Base-by-base conservation (phyloP, 1,284 basidiomycete genomes). In the Ceratobasidium sp. region DNA sequence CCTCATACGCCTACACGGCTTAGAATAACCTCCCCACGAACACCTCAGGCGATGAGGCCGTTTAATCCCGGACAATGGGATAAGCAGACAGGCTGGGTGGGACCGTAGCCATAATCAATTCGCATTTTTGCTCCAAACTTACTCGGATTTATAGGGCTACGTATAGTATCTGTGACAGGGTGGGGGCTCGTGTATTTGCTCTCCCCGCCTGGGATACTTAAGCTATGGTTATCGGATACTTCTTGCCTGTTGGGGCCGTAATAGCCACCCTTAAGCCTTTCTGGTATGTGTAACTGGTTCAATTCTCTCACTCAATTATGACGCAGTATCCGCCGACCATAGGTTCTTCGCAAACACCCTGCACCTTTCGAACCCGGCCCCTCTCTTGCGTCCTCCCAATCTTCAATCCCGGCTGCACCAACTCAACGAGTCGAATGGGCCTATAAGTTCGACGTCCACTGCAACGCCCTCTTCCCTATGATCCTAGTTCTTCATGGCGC, bases 381-480 rank as follows among this genome's bases (percentile, higher is more conserved):
- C 83, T 93, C 56, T 89, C 91, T 0, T 89, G 91, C n/a, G n/a
- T 51, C 48, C 48, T 6, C 48, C 48, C 48, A 16, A 4, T 51
- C 48, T 6, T 4, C 48, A 51, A 51, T 51, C 48, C 88, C 92
- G 5, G 58, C 90, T 92, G 81, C n/a, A 88, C 16, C 1, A 87
- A 0, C 86, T 88, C 5, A 92, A 94, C n/a, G n/a, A n/a, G n/a
- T n/a, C n/a, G n/a, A n/a, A n/a, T n/a, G n/a, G n/a, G n/a, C n/a
- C n/a, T n/a, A 96, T 82, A 93, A 93, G 16, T 96, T 98, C 79
- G 95, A 98, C 81, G 92, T 98, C n/a, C 95, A 96, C 80, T 95
- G 92, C 76, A 98, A 98, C 80, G 90, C 94, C 5, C 98, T 98
- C 86, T 97, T 97, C 83, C 95, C 95, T 4, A 85, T 95, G 71